Evolutionary conservation across 1,284 basidiomycete species (phyloP), one percentile per base, ranked within the genome.

Genomic region (Paramarasmius palmivorus): DNA sequence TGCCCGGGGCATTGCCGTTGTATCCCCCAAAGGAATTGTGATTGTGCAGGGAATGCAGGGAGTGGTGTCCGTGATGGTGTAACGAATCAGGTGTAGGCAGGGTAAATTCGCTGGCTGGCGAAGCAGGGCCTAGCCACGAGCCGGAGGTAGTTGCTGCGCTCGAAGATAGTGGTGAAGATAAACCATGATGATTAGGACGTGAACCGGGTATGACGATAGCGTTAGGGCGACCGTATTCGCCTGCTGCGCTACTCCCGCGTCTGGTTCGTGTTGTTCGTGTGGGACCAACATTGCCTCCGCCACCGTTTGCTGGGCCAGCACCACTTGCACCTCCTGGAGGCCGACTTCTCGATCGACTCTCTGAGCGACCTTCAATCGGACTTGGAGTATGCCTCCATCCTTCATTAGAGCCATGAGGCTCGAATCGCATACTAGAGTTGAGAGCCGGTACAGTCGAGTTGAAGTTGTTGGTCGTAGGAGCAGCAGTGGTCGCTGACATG

Each of bases 401-500:
- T 58, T 10, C 62, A 60, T 37, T 52, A 72, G 59, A 70, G 69
- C 37, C 73, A 53, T 75, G 74, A 12, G 73, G 73, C 37, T 82
- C 82, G 59, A 80, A 86, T 53, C 84, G 79, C 66, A 86, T 78
- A 52, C 76, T 76, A 22, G 81, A 80, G 65, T 79, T 82, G 59
- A 86, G 72, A 0, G 83, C 78, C 12, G 83, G 82, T 20, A 85
- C 70, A 4, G 84, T 80, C 51, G 76, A 73, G 71, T 80, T 83
- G 70, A 85, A 86, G 67, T 79, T 65, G 63, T 44, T 42, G 63
- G 68, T 26, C 17, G 25, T 37, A 3, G 48, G 23, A 9, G 35
- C 23, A 12, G 50, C 34, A 17, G 42, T 36, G 20, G n/a, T 37
- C 15, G 40, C 22, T 19, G 29, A 25, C 66, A 88, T 83, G 68